These are phyloP conservation scores for Oryza longistaminata DNA, from an alignment of 176 grass and related monocot genomes.

Conservation along the genomic window DNA sequence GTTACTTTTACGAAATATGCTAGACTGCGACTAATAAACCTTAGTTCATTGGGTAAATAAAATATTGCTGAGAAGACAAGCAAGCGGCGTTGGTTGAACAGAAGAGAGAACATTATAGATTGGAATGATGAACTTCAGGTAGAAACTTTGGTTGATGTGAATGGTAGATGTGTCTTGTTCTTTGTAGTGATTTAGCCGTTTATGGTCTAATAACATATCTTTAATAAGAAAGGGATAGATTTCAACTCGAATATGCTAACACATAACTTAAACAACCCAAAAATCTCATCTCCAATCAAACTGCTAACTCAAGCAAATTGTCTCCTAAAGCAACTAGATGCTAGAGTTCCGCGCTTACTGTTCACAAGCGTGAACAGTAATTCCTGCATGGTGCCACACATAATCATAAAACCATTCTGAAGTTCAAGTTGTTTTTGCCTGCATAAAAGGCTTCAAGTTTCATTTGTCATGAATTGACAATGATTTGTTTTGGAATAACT, in stretches of 20 bases:
- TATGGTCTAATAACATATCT: neutral
- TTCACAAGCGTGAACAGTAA: neutral
- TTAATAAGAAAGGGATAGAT: neutral
- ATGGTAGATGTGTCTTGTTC: no score
- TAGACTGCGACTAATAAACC: neutral
- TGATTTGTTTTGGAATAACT: neutral
- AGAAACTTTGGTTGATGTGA: neutral
- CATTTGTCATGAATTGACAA: neutral
- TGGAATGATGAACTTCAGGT: neutral
- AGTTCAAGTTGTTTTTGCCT: neutral
- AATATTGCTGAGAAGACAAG: neutral
- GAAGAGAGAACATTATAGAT: neutral
- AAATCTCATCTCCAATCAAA: neutral
- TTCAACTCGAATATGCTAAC: neutral
- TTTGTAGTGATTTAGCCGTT: neutral
- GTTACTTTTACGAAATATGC: neutral
- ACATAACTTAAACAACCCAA: neutral
- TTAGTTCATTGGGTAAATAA: neutral
- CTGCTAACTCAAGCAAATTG: neutral
- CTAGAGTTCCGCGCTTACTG: neutral
- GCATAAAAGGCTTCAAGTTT: neutral
- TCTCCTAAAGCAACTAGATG: neutral
- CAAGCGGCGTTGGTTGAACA: neutral
- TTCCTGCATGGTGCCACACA: neutral
- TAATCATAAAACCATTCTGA: neutral